Evolutionary conservation across 1,284 basidiomycete genomes (phyloP).

Genomic region (Takashimella tepidaria): DNA sequence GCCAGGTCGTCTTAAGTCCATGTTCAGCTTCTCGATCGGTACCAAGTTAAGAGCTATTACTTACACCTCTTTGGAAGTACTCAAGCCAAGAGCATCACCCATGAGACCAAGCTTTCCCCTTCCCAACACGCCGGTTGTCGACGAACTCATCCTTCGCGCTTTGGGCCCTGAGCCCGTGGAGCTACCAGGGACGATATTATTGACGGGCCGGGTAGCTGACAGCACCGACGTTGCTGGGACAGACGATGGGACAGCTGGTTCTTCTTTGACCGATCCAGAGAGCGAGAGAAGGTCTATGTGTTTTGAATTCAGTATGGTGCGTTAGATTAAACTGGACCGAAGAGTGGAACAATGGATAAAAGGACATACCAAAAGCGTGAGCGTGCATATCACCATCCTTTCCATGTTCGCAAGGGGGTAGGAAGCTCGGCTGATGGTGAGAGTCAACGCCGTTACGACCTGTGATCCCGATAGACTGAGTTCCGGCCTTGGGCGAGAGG

Average conservation of each 20-base stretch:
- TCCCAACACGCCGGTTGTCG: slow-evolving; percentile 41
- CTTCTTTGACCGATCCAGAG: slow-evolving; percentile 7
- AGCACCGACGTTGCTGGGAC: slow-evolving; percentile 35
- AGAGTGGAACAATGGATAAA: too few relatives aligned
- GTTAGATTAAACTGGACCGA: too few relatives aligned
- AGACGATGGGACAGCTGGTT: slow-evolving; percentile 24
- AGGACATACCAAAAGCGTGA: slow-evolving; percentile 41
- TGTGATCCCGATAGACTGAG: slow-evolving; percentile 1
- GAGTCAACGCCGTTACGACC: slow-evolving; percentile 20
- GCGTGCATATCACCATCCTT: slow-evolving; percentile 41
- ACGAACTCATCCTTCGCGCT: slow-evolving; percentile 39
- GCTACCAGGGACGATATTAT: slow-evolving; percentile 3
- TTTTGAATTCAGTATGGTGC: too few relatives aligned
- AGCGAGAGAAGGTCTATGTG: slow-evolving; percentile 37
- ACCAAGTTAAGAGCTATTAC: slow-evolving; percentile 6
- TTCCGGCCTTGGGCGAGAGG: slow-evolving; percentile 10
- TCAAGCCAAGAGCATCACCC: slow-evolving; percentile 25
- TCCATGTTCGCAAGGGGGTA: slow-evolving; percentile 41
- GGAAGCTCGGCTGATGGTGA: slow-evolving; percentile 38
- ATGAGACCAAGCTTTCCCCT: slow-evolving; percentile 41
- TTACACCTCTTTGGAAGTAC: slow-evolving; percentile 28
- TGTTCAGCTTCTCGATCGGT: too few relatives aligned
- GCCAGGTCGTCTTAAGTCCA: slow-evolving; percentile 18
- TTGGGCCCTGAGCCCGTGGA: slow-evolving; percentile 16
- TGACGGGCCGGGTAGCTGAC: slow-evolving; percentile 31